Evolutionary conservation across 306 rosid species (phyloP), one percentile per base, ranked within the genome.

Genomic region (apple (Malus domestica)): DNA sequence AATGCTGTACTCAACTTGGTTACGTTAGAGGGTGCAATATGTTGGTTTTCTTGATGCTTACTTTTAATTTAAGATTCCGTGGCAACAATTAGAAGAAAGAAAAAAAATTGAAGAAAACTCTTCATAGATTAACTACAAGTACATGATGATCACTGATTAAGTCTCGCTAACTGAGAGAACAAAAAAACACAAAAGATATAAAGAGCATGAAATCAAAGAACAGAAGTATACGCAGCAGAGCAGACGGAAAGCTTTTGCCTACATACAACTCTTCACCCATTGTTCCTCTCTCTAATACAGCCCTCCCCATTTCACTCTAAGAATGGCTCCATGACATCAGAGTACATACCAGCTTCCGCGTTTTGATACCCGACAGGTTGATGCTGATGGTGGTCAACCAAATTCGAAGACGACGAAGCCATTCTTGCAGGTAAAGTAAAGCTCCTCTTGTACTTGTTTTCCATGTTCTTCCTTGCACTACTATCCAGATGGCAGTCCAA

Each of bases 301-400:
- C 8, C 38, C 58, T 49, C 55, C 19, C 71, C 64, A 23, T 80
- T 86, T 93, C 86, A 93, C 89, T 96, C 97, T 86, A 96, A 80
- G 88, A 83, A 96, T 40, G 90, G 87, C 79, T 90, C 97, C 99
- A 96, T 96, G 55, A 90, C 93, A 85, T 90, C 98, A 12, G 96
- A n/a, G 87, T 87, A 90, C 90, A 89, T 85, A 10, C 88, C 93
- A 16, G 87, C 88, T 80, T 88, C 98, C 4, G 96, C 82, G 80
- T 87, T 89, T 80, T 93, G 83, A 69, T 84, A 92, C 74, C 86
- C 93, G 69, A 79, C 80, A 44, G 83, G 76, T 59, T 86, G 93
- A 54, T 86, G 91, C 54, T 82, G 90, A 68, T 88, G 96, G 14
- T 87, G 93, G 70, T 89, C 96, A 81, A 89, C 84, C 19, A 97